Conservation (phyloP, 2,329 filamentous ascomycete species). For the Gremmenia infestans region DNA sequence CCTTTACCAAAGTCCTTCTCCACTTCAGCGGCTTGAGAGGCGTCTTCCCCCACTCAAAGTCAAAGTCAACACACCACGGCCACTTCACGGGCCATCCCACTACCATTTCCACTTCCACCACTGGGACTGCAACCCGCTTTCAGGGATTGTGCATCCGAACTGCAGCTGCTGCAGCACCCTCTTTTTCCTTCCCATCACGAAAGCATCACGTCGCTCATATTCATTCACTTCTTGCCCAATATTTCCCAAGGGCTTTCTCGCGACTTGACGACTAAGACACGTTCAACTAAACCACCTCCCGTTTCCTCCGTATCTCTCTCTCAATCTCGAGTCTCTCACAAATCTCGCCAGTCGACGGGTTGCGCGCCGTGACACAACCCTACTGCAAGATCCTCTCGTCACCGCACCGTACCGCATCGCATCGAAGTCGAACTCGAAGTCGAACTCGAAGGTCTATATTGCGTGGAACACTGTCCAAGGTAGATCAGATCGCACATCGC, state of each 20-base stretch:
- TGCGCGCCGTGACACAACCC: constrained; percentile 11
- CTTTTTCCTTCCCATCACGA: not conserved
- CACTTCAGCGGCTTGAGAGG: too few relatives aligned
- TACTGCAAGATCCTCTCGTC: constrained; percentile 14
- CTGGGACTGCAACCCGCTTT: not conserved
- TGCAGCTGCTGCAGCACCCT: not conserved
- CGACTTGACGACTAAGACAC: not conserved
- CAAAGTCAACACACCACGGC: not conserved
- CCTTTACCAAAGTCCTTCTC: too few relatives aligned
- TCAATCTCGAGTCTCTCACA: not conserved
- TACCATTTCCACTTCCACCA: not conserved
- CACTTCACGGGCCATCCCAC: not conserved
- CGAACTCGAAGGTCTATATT: constrained; percentile 15
- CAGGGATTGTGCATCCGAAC: not conserved
- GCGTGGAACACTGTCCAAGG: constrained; percentile 2
- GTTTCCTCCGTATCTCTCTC: constrained; percentile 3
- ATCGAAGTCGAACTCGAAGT: not conserved
- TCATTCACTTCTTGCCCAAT: not conserved
- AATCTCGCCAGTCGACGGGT: constrained; percentile 12
- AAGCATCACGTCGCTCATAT: not conserved
- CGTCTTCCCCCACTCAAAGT: too few relatives aligned
- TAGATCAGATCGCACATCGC: not conserved
- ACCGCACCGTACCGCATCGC: constrained; percentile 4
- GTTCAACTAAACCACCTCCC: constrained; percentile 1
- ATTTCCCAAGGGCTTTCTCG: not conserved